phyloP scores from a whole-genome alignment of 805 yeast species.

The Nakazawaea laoshanensis region DNA sequence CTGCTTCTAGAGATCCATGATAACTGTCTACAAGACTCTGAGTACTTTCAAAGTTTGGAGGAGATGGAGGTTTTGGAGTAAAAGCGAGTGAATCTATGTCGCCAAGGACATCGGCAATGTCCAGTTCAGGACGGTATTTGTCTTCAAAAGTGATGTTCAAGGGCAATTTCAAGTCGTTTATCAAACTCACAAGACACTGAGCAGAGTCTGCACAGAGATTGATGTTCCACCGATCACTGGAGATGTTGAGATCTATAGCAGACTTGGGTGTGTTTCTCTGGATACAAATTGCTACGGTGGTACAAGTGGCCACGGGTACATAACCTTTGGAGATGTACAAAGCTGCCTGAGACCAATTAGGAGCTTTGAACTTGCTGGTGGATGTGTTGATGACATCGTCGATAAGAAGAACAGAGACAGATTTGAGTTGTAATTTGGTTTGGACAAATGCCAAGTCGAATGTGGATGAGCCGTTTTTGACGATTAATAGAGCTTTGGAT shows the following conservation, averaged over 20 bases:
- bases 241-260: constrained; percentile 34
- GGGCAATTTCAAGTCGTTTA: constrained; percentile 68
- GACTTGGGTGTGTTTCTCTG: constrained; percentile 11
- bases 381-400: constrained; percentile 46
- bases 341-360: constrained; percentile 31
- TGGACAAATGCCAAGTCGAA: constrained; percentile 30
- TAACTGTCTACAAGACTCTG: constrained; percentile 11
- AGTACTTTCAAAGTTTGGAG: constrained; percentile 1
- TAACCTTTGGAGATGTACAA: constrained; percentile 41
- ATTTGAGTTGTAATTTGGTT: constrained; percentile 40
- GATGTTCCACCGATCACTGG: constrained; percentile 36
- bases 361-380: constrained; percentile 11
- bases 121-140: constrained; percentile 38
- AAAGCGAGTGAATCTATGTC: constrained; percentile 29
- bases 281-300: constrained; percentile 26
- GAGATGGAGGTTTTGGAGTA: constrained; percentile 1
- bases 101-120: constrained; percentile 28
- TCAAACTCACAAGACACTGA: constrained; percentile 57
- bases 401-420: constrained; percentile 44
- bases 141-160: constrained; percentile 49
- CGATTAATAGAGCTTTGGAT: constrained; percentile 42
- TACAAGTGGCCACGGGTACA: constrained; percentile 40
- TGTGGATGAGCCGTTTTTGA: constrained; percentile 49
- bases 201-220: constrained; percentile 81
- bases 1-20: constrained; percentile 2